Percentiles rank a stretch among this genome's conserved stretches.
phyloP scores from a whole-genome alignment of 2,329 filamentous ascomycete species.

The Penicillium sp. region DNA sequence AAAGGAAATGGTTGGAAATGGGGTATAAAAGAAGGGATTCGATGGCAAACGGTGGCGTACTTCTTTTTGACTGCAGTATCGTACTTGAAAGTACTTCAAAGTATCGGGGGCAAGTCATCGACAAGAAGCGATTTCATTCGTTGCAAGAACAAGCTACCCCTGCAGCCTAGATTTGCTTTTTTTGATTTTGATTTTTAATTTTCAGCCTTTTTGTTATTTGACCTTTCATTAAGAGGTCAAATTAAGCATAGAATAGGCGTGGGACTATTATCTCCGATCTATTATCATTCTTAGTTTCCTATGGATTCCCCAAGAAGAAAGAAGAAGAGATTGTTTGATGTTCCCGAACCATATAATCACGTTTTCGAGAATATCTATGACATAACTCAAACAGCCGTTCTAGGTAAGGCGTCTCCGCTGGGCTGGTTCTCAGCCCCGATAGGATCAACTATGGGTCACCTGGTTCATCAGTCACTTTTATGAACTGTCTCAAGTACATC shows the following conservation, averaged over 20 bases:
- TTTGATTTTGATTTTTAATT: constrained; percentile 3
- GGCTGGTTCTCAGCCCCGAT: not conserved
- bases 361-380: constrained; percentile 1
- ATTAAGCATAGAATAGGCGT: constrained; percentile 11
- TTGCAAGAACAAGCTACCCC: constrained; percentile 16
- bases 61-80: not conserved
- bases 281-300: not conserved
- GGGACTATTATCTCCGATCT: not conserved
- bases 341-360: not conserved
- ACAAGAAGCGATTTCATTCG: constrained; percentile 14
- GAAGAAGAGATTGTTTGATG: not conserved
- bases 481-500: not conserved
- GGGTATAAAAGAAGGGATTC: not conserved
- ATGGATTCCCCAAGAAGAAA: not conserved
- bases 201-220: not conserved
- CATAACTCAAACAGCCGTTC: constrained; percentile 7
- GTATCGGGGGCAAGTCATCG: not conserved
- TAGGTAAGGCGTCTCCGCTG: not conserved
- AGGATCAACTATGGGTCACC: constrained; percentile 12
- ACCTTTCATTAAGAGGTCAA: not conserved
- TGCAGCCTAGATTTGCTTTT: constrained; percentile 18
- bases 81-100: not conserved
- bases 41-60: constrained; percentile 5
- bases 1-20: not conserved
- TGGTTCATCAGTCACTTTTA: not conserved